Evolutionary conservation across 164 flowering plant species (phyloP).

Genomic region (Kalanchoe fedtschenkoi): DNA sequence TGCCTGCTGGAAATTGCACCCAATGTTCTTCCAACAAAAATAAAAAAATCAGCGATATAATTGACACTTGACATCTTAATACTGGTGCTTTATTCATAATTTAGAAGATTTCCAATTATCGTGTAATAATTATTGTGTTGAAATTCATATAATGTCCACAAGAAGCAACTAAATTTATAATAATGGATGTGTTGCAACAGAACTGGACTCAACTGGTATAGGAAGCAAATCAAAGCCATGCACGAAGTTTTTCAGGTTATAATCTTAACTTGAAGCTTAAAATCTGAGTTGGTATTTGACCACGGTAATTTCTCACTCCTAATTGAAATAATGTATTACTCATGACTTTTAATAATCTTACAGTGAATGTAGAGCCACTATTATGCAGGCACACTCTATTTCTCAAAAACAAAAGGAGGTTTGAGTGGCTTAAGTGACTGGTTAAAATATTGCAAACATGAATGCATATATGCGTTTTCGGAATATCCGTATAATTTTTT

Average conservation of each 20-base stretch:
- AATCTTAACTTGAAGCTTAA: constrained; percentile 39
- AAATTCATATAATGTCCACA: constrained; percentile 15
- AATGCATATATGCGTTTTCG: no score
- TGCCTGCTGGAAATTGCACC: no score
- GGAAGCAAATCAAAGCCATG: constrained; percentile 99
- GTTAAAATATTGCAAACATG: neutral
- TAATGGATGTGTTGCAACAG: constrained; percentile 89
- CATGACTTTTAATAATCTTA: neutral
- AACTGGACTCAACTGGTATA: constrained; percentile 89
- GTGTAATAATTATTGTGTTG: constrained; percentile 9
- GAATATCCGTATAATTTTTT: no score
- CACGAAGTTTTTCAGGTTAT: constrained; percentile 99
- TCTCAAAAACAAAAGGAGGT: neutral
- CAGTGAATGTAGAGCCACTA: neutral
- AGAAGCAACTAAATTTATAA: constrained; percentile 41
- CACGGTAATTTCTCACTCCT: no score
- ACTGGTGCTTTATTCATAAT: no score
- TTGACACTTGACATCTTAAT: no score
- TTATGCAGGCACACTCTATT: neutral
- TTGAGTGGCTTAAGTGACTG: neutral
- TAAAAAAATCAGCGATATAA: no score
- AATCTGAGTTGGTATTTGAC: neutral
- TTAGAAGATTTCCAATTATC: neutral
- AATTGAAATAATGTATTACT: no score
- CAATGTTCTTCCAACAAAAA: no score